phyloP scores from a whole-genome alignment of 2,329 filamentous ascomycete species.

The Sarocladium brachiariae region DNA sequence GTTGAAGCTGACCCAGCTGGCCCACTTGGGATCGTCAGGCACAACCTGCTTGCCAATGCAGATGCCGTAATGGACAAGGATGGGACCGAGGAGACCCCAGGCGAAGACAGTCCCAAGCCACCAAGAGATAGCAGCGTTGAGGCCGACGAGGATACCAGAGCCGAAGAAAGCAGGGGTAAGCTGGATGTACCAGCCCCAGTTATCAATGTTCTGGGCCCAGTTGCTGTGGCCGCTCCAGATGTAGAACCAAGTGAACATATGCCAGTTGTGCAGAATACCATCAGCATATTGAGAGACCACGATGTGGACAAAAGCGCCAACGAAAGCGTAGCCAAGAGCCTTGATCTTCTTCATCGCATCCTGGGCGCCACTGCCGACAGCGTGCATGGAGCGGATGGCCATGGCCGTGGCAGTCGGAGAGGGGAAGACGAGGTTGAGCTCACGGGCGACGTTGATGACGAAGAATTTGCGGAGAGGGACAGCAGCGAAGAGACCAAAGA shows the following conservation, averaged over 20 bases:
- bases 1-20: slow-evolving; percentile 22
- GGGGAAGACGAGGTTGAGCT: slow-evolving; percentile 54
- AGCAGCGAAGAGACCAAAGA: slow-evolving; percentile 58
- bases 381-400: slow-evolving; percentile 58
- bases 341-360: slow-evolving; percentile 52
- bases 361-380: slow-evolving; percentile 40
- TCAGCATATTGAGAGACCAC: slow-evolving; percentile 52
- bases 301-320: slow-evolving; percentile 42
- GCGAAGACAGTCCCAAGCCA: slow-evolving; percentile 48
- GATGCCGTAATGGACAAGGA: slow-evolving; percentile 42
- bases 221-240: slow-evolving; percentile 48
- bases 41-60: slow-evolving; percentile 35
- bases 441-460: slow-evolving; percentile 56
- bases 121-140: slow-evolving; percentile 52
- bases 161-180: slow-evolving; percentile 47
- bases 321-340: slow-evolving; percentile 45
- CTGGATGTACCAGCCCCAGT: slow-evolving; percentile 56
- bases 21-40: slow-evolving; percentile 23
- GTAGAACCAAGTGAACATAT: slow-evolving; percentile 46
- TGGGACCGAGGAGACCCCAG: slow-evolving; percentile 43
- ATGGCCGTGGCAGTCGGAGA: slow-evolving; percentile 53
- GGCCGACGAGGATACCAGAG: slow-evolving; percentile 43
- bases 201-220: slow-evolving; percentile 45
- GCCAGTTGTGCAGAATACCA: slow-evolving; percentile 55
- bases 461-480: slow-evolving; percentile 62